Percentiles rank a stretch among this genome's conserved stretches.
phyloP scores from a whole-genome alignment of 495 filamentous ascomycete genomes.

The Aspergillus coremiiformis region DNA sequence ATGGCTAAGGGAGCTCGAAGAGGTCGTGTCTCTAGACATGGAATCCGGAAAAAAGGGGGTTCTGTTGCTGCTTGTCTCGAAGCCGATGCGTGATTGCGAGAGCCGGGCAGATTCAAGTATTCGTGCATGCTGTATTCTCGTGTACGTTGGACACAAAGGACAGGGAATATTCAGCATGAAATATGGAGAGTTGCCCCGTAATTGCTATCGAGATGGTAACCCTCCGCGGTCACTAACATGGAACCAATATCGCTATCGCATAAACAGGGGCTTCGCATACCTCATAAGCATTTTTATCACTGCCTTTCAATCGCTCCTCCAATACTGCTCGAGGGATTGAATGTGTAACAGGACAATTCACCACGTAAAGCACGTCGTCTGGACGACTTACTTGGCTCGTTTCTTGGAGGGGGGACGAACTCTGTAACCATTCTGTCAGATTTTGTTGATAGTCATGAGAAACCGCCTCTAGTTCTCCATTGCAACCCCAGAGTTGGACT shows the following conservation, averaged over 20 bases:
- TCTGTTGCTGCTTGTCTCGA: conserved; percentile 12
- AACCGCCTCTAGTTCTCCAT: conserved; percentile 21
- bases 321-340: conserved; percentile 16
- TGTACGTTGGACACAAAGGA: conserved; percentile 18
- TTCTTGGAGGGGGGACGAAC: conserved; percentile 11
- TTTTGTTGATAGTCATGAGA: conserved; percentile 24
- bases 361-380: conserved; percentile 15
- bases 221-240: neutral
- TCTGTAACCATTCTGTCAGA: conserved; percentile 21
- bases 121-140: conserved; percentile 17
- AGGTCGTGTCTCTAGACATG: conserved; percentile 14
- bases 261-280: conserved; percentile 6
- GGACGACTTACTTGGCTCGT: neutral
- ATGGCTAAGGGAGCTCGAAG: conserved; percentile 20
- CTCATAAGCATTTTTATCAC: conserved; percentile 17
- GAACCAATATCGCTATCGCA: neutral
- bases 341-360: conserved; percentile 22
- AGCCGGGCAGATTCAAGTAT: conserved; percentile 21
- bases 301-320: conserved; percentile 16
- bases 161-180: conserved; percentile 15
- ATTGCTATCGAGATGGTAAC: conserved; percentile 11
- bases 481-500: conserved; percentile 25
- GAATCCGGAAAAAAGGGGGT: conserved; percentile 12
- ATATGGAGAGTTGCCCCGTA: conserved; percentile 14
- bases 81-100: conserved; percentile 6